Percentiles rank a stretch among this genome's conserved stretches.
Conservation (phyloP, 371 early-diverging fungal genomes). For the Rhizopus stolonifer region DNA sequence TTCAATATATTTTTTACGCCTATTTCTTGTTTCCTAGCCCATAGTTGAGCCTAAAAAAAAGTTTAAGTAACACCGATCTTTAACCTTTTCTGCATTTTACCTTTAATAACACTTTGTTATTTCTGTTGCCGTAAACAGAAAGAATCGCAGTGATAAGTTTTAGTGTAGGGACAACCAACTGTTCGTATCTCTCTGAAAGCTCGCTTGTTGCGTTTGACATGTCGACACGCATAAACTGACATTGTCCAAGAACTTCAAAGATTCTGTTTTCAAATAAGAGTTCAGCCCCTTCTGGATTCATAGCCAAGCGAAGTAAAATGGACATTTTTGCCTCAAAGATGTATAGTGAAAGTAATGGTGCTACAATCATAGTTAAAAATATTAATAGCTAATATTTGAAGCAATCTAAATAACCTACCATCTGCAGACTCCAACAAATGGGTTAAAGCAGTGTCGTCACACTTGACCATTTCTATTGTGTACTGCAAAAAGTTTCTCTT, state of each 20-base stretch:
- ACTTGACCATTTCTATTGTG: slow-evolving; percentile 62
- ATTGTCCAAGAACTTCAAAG: slow-evolving; percentile 76
- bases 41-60: slow-evolving; percentile 47
- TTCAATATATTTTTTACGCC: slow-evolving; percentile 59
- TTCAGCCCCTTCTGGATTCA: slow-evolving; percentile 73
- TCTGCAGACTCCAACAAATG: slow-evolving; percentile 54
- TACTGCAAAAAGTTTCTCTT: slow-evolving; percentile 69
- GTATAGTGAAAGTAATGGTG: slow-evolving; percentile 57
- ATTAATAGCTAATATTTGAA: not conserved
- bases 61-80: not conserved
- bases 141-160: slow-evolving; percentile 61
- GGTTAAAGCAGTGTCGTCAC: slow-evolving; percentile 69
- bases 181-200: slow-evolving; percentile 56
- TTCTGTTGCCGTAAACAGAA: slow-evolving; percentile 51
- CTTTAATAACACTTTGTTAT: slow-evolving; percentile 46
- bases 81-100: slow-evolving; percentile 14
- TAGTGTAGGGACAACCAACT: slow-evolving; percentile 60
- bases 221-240: slow-evolving; percentile 49
- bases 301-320: slow-evolving; percentile 76
- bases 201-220: slow-evolving; percentile 2
- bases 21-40: slow-evolving; percentile 63
- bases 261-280: slow-evolving; percentile 73
- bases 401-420: slow-evolving; percentile 30
- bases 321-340: slow-evolving; percentile 85
- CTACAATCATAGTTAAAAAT: slow-evolving; percentile 19